A percentile compares a stretch with the other conserved stretches of the same genome.
phyloP scores from a whole-genome alignment of 345 rosid species.

The Moricandia moricandioides region DNA sequence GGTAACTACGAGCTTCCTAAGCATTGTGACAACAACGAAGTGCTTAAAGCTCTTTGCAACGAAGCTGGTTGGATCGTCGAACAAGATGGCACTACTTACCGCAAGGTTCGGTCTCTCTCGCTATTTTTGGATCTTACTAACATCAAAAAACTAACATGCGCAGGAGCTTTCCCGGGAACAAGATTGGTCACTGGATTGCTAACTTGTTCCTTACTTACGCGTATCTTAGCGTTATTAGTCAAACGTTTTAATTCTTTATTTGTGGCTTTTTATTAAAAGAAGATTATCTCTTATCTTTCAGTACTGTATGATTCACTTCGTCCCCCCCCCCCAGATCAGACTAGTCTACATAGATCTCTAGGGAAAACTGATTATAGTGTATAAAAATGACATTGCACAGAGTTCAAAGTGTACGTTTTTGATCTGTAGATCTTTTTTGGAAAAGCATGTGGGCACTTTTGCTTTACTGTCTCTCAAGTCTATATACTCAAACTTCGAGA shows the following conservation, averaged over 20 bases:
- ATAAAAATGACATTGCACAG: conserved; percentile 22
- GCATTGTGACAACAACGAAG: conserved; percentile 91
- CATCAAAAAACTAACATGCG: too few species aligned
- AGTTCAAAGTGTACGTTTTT: conserved; percentile 32
- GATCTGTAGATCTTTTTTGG: conserved; percentile 24
- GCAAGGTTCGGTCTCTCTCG: conserved; percentile 55
- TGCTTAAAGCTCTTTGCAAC: conserved; percentile 78
- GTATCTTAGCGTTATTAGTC: conserved; percentile 30
- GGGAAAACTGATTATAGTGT: conserved; percentile 21
- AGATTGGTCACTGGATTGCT: conserved; percentile 9
- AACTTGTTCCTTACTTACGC: conserved; percentile 15
- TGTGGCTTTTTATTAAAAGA: too few species aligned
- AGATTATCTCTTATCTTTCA: conserved; percentile 15
- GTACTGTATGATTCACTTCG: conserved; percentile 3
- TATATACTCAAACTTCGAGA: conserved; percentile 14
- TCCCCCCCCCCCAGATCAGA: background rate
- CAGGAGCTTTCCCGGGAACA: background rate
- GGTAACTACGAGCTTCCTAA: conserved; percentile 85
- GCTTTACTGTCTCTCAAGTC: conserved; percentile 32
- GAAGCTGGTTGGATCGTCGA: conserved; percentile 94
- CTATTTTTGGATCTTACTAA: conserved; percentile 10
- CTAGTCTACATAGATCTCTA: conserved; percentile 45
- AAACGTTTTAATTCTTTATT: conserved; percentile 8
- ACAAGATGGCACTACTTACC: conserved; percentile 80
- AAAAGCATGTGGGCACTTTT: conserved; percentile 29